Evolutionary conservation across 805 yeast species (phyloP).

Genomic region (Candida namnaoensis): DNA sequence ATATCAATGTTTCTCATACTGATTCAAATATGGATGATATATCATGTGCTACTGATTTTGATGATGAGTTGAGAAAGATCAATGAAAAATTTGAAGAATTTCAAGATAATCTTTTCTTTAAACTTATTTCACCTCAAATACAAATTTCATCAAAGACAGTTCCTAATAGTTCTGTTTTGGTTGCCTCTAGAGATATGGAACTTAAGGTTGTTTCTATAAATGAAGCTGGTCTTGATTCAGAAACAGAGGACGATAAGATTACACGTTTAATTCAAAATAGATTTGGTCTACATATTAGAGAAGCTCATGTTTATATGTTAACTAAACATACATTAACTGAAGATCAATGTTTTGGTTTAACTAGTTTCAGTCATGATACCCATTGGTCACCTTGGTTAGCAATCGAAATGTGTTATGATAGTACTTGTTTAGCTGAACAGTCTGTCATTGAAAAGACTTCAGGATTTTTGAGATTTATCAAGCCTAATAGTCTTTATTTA

Average conservation of each 20-base stretch:
- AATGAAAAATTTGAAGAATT: slow-evolving; percentile 30
- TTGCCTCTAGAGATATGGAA: slow-evolving; percentile 53
- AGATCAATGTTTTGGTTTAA: slow-evolving; percentile 23
- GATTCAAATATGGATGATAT: slow-evolving; percentile 33
- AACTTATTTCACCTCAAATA: slow-evolving; percentile 53
- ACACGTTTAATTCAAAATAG: slow-evolving; percentile 44
- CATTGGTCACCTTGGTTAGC: slow-evolving; percentile 68
- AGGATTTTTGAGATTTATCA: slow-evolving; percentile 35
- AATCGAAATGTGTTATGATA: slow-evolving; percentile 49
- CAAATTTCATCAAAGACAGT: slow-evolving; percentile 42
- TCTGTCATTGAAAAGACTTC: slow-evolving; percentile 45
- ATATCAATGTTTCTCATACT: slow-evolving; percentile 8
- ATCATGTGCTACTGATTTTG: slow-evolving; percentile 30
- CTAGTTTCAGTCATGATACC: background rate
- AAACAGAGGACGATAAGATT: slow-evolving; percentile 23
- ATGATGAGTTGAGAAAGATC: slow-evolving; percentile 34
- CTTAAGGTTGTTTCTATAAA: slow-evolving; percentile 38
- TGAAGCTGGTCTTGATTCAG: slow-evolving; percentile 29
- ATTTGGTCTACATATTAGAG: slow-evolving; percentile 45
- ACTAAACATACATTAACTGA: slow-evolving; percentile 26
- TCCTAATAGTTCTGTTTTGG: slow-evolving; percentile 36
- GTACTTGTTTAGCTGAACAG: slow-evolving; percentile 30
- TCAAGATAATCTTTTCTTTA: slow-evolving; percentile 42
- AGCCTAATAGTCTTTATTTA: slow-evolving; percentile 44
- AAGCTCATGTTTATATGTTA: slow-evolving; percentile 46